phyloP scores from a whole-genome alignment of 1,284 basidiomycete genomes.

The Fomitiporia mediterranea region DNA sequence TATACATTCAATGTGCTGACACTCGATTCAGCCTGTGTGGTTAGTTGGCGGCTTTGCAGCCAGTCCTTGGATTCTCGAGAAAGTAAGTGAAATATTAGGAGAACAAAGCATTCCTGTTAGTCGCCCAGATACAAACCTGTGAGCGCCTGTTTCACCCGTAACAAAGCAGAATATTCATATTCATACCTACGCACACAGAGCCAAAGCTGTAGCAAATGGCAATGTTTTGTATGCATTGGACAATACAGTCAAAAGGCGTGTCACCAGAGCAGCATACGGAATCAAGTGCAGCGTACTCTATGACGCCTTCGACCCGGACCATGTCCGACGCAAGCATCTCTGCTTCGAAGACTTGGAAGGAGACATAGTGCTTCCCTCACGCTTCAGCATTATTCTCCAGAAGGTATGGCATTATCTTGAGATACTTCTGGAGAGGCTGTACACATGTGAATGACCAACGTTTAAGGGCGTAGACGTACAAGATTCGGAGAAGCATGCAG shows the following conservation, averaged over 20 bases:
- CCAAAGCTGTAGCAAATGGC: slow-evolving; percentile 78
- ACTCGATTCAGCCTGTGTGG: slow-evolving; percentile 55
- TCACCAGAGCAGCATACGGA: slow-evolving; percentile 74
- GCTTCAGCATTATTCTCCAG: slow-evolving; percentile 53
- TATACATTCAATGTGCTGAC: background rate
- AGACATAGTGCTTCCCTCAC: slow-evolving; percentile 66
- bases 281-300: slow-evolving; percentile 67
- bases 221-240: slow-evolving; percentile 78
- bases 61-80: slow-evolving; percentile 69
- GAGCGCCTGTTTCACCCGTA: too few species aligned
- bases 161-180: too few species aligned
- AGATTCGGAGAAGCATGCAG: background rate
- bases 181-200: slow-evolving; percentile 45
- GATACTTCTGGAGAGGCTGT: too few species aligned
- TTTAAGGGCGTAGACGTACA: background rate
- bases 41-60: slow-evolving; percentile 77
- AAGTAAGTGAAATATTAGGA: slow-evolving; percentile 59
- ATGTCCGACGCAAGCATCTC: slow-evolving; percentile 39
- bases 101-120: slow-evolving; percentile 54
- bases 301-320: slow-evolving; percentile 58
- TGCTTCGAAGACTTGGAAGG: slow-evolving; percentile 37
- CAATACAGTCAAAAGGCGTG: slow-evolving; percentile 69
- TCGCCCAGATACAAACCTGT: too few species aligned
- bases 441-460: background rate
- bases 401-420: slow-evolving; percentile 29